These are phyloP conservation scores for Backusella morwellensis DNA, from an alignment of 192 early-diverging fungal species.

Conservation along the genomic window DNA sequence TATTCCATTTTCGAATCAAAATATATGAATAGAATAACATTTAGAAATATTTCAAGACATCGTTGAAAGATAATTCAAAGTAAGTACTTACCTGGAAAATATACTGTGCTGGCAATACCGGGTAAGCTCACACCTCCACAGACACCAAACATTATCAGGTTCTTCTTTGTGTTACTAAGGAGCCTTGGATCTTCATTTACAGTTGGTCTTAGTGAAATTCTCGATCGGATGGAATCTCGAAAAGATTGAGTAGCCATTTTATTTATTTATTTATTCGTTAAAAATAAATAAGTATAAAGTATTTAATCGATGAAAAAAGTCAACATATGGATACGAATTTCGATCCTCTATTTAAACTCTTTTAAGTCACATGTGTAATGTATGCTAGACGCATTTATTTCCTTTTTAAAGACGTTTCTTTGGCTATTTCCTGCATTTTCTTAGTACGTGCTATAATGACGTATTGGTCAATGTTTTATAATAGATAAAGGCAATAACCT, in stretches of 20 bases:
- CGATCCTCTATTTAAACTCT: too few relatives aligned
- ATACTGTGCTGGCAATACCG: constrained; percentile 22
- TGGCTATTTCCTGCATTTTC: too few relatives aligned
- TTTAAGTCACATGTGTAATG: too few relatives aligned
- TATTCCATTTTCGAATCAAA: background rate
- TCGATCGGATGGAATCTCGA: background rate
- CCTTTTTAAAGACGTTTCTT: too few relatives aligned
- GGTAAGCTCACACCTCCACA: constrained; percentile 10
- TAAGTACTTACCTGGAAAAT: constrained; percentile 23
- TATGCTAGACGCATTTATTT: too few relatives aligned
- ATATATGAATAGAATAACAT: background rate
- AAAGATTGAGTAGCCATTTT: background rate
- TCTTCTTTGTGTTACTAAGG: background rate
- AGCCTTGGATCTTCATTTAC: constrained; percentile 17
- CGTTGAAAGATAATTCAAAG: background rate
- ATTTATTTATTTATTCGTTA: too few relatives aligned
- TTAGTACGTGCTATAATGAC: too few relatives aligned
- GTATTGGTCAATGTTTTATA: too few relatives aligned
- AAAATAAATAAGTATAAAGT: too few relatives aligned
- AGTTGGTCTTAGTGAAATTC: constrained; percentile 6
- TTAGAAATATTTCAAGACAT: constrained; percentile 8
- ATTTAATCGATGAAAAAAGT: too few relatives aligned
- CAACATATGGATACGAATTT: too few relatives aligned
- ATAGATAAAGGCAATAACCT: too few relatives aligned
- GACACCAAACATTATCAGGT: background rate